Evolutionary conservation across 2,329 filamentous ascomycete genomes (phyloP).

Genomic region (Monilinia laxa): DNA sequence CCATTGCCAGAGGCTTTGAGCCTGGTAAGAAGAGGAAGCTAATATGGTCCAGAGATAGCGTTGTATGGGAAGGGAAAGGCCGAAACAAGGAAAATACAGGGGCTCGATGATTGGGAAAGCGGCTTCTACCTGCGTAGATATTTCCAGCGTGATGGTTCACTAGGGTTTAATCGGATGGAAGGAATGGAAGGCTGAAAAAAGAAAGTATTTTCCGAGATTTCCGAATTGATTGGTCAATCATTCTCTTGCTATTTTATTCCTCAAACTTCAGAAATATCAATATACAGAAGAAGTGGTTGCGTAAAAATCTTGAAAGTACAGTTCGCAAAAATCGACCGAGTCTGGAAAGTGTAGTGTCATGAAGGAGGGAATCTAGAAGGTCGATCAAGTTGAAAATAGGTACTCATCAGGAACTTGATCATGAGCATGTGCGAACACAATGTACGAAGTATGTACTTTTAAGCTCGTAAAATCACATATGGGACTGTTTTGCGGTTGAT

Average conservation of each 20-base stretch:
- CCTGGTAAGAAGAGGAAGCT: neutral
- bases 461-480: neutral
- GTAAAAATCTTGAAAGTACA: neutral
- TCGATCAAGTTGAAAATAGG: neutral
- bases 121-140: neutral
- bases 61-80: constrained; percentile 13
- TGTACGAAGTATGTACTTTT: neutral
- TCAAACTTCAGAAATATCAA: constrained; percentile 8
- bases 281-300: neutral
- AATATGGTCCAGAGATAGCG: neutral
- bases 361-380: neutral
- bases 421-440: constrained; percentile 1
- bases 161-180: constrained; percentile 18
- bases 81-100: constrained; percentile 14
- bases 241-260: neutral
- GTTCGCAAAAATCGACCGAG: neutral
- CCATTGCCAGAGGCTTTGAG: neutral
- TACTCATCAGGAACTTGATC: neutral
- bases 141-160: constrained; percentile 23
- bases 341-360: neutral
- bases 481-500: constrained; percentile 5
- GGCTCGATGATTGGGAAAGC: constrained; percentile 7
- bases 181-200: constrained; percentile 21
- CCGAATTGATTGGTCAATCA: constrained; percentile 18
- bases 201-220: constrained; percentile 14